phyloP scores from a whole-genome alignment of 305 asterid species.

The Coffea humblotiana region DNA sequence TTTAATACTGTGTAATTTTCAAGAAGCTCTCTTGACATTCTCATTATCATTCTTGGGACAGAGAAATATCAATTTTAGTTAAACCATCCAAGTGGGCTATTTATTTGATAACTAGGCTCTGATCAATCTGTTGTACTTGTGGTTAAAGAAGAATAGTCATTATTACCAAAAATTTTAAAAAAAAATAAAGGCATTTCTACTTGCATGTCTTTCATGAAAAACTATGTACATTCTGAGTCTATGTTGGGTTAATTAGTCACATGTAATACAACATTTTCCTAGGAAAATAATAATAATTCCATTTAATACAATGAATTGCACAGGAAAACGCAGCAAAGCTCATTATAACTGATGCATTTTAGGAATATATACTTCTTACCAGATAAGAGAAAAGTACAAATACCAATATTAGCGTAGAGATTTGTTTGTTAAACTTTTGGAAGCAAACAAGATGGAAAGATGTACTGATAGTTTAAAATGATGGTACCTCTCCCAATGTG shows the following conservation, averaged over 20 bases:
- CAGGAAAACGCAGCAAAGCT: not conserved
- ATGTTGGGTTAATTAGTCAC: not conserved
- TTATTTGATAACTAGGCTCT: not conserved
- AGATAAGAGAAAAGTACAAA: not conserved
- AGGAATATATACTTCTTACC: not conserved
- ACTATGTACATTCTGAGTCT: not conserved
- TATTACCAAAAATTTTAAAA: not conserved
- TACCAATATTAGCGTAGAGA: not conserved
- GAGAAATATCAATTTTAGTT: not conserved
- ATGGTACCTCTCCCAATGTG: slow-evolving; percentile 50
- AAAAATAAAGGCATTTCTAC: no score
- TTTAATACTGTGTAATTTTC: not conserved
- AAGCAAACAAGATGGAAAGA: not conserved
- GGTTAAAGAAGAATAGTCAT: not conserved
- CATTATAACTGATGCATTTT: not conserved
- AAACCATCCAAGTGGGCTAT: not conserved
- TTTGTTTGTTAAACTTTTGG: not conserved
- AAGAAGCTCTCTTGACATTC: not conserved
- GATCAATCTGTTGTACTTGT: not conserved
- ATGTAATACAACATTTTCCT: not conserved
- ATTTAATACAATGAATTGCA: not conserved
- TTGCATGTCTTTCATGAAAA: not conserved
- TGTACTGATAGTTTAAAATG: slow-evolving; percentile 6
- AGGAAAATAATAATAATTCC: not conserved
- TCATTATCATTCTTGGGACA: not conserved